Conservation (phyloP, 176 grass and related monocot genomes). For the Triticum timopheevii region DNA sequence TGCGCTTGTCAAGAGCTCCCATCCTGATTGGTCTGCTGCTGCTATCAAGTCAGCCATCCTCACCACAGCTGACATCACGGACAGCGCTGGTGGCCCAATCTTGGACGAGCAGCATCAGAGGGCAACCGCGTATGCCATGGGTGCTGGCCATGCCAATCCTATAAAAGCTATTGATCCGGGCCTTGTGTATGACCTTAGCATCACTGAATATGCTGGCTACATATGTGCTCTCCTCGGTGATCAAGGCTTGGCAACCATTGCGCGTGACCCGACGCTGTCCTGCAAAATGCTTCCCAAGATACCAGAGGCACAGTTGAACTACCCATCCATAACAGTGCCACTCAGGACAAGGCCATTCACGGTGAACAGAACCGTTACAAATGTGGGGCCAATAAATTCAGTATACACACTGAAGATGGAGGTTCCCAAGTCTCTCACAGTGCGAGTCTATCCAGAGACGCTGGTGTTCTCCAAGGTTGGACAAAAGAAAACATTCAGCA, state of each 20-base stretch:
- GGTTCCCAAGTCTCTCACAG: neutral
- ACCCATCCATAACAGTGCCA: neutral
- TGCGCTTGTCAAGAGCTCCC: neutral
- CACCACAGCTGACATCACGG: neutral
- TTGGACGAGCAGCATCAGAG: conserved; percentile 10
- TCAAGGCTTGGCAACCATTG: neutral
- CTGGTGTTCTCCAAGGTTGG: neutral
- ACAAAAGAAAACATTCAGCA: neutral
- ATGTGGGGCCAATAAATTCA: neutral
- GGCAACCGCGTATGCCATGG: neutral
- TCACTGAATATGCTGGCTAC: neutral
- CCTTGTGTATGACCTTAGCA: conserved; percentile 7
- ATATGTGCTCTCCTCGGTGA: conserved; percentile 11
- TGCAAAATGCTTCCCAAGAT: neutral
- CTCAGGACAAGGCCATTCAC: conserved; percentile 1
- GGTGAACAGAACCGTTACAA: neutral
- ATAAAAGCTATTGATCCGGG: neutral
- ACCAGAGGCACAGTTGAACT: neutral
- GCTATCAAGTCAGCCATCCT: neutral
- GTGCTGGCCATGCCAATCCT: conserved; percentile 12
- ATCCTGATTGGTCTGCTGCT: neutral
- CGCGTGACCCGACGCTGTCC: neutral
- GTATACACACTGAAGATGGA: neutral
- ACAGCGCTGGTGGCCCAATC: neutral
- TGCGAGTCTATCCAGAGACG: neutral